Evolutionary conservation across 257 asterid species (phyloP).

Genomic region (Cinchona pubescens): DNA sequence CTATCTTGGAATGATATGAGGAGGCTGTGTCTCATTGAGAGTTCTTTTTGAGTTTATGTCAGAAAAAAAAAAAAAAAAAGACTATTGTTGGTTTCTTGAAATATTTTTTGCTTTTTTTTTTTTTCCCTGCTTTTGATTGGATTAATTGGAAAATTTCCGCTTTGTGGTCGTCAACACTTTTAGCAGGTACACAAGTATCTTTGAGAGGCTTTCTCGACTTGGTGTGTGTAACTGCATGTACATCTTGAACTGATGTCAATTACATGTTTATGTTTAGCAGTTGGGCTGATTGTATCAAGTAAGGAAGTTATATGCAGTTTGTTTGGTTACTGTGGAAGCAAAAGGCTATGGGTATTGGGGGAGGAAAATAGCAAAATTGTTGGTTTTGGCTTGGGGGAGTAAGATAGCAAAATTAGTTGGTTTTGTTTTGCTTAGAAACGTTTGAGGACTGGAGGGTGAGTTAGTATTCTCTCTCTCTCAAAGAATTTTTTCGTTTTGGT

Average conservation of each 20-base stretch:
- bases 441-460: background rate
- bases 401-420: too few species aligned
- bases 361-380: too few species aligned
- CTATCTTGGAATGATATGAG: background rate
- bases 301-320: background rate
- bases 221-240: too few species aligned
- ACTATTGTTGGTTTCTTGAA: background rate
- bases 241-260: too few species aligned
- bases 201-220: background rate
- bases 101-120: background rate
- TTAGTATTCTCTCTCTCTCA: background rate
- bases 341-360: too few species aligned
- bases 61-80: too few species aligned
- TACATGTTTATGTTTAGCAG: background rate
- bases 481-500: too few species aligned
- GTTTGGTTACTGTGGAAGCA: background rate
- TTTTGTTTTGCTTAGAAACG: too few species aligned
- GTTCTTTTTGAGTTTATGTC: too few species aligned
- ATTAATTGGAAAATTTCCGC: background rate
- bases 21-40: background rate
- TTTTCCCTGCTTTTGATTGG: background rate
- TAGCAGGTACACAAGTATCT: background rate
- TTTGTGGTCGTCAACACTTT: background rate
- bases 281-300: background rate
- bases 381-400: too few species aligned